Evolutionary conservation across 306 rosid genomes (phyloP).

Genomic region (Crotalaria pallida): DNA sequence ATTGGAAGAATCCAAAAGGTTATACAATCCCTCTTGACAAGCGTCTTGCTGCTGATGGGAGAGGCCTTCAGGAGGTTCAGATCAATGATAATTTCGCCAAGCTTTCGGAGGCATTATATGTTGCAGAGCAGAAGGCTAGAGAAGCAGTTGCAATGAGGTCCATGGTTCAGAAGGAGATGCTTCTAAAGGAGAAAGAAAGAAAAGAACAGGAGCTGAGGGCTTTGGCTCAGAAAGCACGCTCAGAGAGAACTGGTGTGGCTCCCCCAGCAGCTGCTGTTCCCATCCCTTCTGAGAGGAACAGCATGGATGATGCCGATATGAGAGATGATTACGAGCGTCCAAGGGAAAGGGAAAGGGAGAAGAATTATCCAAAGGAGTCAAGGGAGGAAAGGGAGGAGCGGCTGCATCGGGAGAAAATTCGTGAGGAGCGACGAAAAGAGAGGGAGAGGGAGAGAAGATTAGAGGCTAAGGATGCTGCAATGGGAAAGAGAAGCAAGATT

Average conservation of each 20-base stretch:
- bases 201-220: constrained; percentile 77
- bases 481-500: constrained; percentile 93
- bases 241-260: constrained; percentile 68
- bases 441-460: constrained; percentile 93
- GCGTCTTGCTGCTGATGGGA: constrained; percentile 84
- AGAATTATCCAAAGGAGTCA: constrained; percentile 47
- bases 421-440: constrained; percentile 80
- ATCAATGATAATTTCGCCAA: constrained; percentile 82
- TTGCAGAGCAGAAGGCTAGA: constrained; percentile 90
- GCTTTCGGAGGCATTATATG: constrained; percentile 80
- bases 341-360: constrained; percentile 44
- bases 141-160: constrained; percentile 89
- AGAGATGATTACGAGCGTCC: constrained; percentile 51
- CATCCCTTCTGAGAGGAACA: constrained; percentile 37
- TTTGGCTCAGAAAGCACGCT: constrained; percentile 78
- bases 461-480: constrained; percentile 85
- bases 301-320: constrained; percentile 44
- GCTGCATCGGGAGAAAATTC: constrained; percentile 68
- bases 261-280: constrained; percentile 38
- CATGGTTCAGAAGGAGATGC: constrained; percentile 86
- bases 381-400: constrained; percentile 73
- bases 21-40: constrained; percentile 86
- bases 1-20: constrained; percentile 97
- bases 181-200: constrained; percentile 78
- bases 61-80: constrained; percentile 89